A percentile compares a stretch with the other conserved stretches of the same genome.
Evolutionary conservation across 805 yeast species (phyloP).

Genomic region (Kodamaea lidongshanica): DNA sequence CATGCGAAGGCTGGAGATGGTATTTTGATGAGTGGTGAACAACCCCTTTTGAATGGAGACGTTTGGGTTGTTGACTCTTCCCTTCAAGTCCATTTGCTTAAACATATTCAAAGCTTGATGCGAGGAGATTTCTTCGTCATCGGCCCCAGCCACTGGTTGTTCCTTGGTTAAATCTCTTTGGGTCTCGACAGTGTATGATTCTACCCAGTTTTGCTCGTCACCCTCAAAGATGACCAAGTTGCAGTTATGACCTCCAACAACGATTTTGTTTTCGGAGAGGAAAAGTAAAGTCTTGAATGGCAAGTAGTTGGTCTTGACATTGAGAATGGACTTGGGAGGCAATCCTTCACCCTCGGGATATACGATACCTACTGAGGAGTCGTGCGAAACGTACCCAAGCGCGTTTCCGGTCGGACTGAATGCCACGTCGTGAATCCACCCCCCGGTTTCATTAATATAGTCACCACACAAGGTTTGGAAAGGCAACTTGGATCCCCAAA

Average conservation of each 20-base stretch:
- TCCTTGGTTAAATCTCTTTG: constrained; percentile 42
- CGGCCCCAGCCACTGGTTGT: constrained; percentile 33
- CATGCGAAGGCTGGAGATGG: constrained; percentile 62
- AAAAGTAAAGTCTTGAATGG: constrained; percentile 78
- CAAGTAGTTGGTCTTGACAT: constrained; percentile 59
- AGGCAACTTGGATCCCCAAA: constrained; percentile 95
- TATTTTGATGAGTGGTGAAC: constrained; percentile 84
- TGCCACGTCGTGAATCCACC: constrained; percentile 88
- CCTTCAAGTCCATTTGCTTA: constrained; percentile 92
- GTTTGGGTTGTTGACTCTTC: constrained; percentile 49
- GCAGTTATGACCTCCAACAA: constrained; percentile 90
- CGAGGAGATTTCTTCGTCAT: constrained; percentile 54
- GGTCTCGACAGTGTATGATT: constrained; percentile 49
- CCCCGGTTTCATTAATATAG: constrained; percentile 58
- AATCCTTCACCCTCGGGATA: constrained; percentile 65
- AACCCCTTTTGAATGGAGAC: constrained; percentile 33
- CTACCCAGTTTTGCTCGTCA: constrained; percentile 56
- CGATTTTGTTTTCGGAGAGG: constrained; percentile 56
- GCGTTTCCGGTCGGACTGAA: constrained; percentile 77
- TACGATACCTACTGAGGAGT: constrained; percentile 73
- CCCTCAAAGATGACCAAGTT: constrained; percentile 85
- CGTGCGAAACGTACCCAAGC: constrained; percentile 80
- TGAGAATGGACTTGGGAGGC: constrained; percentile 56
- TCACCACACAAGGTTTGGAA: constrained; percentile 89
- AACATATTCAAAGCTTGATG: constrained; percentile 88